phyloP scores from a whole-genome alignment of 2,329 filamentous ascomycete genomes.

The Fusarium hainanense region DNA sequence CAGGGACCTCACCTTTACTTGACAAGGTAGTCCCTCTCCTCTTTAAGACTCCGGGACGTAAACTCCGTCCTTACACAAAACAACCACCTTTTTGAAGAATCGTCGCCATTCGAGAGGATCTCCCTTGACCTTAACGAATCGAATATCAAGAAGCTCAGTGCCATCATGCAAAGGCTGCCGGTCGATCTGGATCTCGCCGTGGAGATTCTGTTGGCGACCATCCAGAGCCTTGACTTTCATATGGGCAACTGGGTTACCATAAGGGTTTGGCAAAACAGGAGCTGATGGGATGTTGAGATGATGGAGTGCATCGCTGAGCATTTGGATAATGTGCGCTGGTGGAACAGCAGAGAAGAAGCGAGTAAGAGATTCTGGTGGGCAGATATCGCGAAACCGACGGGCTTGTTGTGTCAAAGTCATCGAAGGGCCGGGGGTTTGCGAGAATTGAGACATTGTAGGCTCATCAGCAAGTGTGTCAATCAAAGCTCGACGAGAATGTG shows the following conservation, averaged over 20 bases:
- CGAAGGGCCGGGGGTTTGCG: constrained; percentile 79
- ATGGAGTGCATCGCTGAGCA: constrained; percentile 84
- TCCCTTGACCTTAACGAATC: constrained; percentile 94
- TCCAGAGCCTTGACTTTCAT: constrained; percentile 82
- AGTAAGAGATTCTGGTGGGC: constrained; percentile 86
- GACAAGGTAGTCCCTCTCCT: constrained; percentile 35
- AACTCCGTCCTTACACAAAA: constrained; percentile 87
- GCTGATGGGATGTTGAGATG: constrained; percentile 83
- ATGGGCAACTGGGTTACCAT: constrained; percentile 67
- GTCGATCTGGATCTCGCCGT: constrained; percentile 81
- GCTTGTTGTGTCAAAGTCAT: constrained; percentile 90
- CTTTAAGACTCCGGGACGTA: constrained; percentile 62
- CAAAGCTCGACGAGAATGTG: constrained; percentile 55
- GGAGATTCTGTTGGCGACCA: constrained; percentile 75
- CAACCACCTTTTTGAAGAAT: constrained; percentile 95
- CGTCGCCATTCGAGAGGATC: constrained; percentile 96
- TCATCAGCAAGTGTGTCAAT: constrained; percentile 82
- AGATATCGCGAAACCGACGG: constrained; percentile 87
- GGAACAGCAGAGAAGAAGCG: constrained; percentile 91
- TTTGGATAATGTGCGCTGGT: constrained; percentile 78
- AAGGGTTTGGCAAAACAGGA: constrained; percentile 57
- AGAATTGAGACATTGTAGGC: constrained; percentile 88
- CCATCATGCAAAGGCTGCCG: constrained; percentile 67
- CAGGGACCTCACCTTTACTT: constrained; percentile 2
- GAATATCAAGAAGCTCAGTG: constrained; percentile 79